phyloP scores from a whole-genome alignment of 306 rosid species.

The Lotus japonicus region DNA sequence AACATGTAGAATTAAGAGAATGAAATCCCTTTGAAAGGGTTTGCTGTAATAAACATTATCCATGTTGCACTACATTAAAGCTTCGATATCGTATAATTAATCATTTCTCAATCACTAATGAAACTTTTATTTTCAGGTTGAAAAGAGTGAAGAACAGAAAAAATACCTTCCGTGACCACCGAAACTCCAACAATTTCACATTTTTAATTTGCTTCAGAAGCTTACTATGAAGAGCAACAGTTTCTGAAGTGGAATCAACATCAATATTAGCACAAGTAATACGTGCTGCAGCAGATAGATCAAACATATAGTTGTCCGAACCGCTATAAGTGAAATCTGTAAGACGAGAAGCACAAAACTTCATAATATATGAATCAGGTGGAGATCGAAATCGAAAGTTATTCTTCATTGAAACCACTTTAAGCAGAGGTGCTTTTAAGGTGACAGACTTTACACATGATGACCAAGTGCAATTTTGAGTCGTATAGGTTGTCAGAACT shows the following conservation, averaged over 20 bases:
- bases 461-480: neutral
- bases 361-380: neutral
- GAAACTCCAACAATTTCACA: neutral
- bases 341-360: neutral
- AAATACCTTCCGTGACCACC: neutral
- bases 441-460: neutral
- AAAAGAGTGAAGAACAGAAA: neutral
- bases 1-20: too few relatives aligned
- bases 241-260: too few relatives aligned
- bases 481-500: neutral
- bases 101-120: too few relatives aligned
- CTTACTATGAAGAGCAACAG: neutral
- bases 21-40: too few relatives aligned
- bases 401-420: neutral
- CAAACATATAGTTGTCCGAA: neutral
- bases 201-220: neutral
- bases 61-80: too few relatives aligned
- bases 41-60: too few relatives aligned
- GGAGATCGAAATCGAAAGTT: too few relatives aligned
- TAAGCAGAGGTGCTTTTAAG: slow-evolving; percentile 5
- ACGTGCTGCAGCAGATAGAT: neutral
- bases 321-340: neutral
- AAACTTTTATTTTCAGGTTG: too few relatives aligned
- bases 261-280: neutral
- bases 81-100: too few relatives aligned